Evolutionary conservation across 164 flowering plant species (phyloP), one percentile per base, ranked within the genome.

Genomic region (Berberis thunbergii): DNA sequence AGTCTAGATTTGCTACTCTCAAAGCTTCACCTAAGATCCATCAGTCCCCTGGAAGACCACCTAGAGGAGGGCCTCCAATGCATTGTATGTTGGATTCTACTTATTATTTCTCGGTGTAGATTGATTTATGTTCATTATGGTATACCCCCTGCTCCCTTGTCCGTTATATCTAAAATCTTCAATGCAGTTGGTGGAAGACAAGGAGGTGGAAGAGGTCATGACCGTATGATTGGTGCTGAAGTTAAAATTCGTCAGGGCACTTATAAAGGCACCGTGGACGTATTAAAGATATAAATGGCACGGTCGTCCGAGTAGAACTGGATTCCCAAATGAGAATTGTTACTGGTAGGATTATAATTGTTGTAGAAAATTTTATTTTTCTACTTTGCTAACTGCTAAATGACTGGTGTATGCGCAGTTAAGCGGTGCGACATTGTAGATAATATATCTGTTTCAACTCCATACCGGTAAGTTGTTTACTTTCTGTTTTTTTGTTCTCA

Each of bases 281-380:
- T 70, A 94, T 95, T 68, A 74, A 71, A 43, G 98, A 86, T 61
- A 70, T 89, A 40, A 84, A 84, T 62, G 97, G 97, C 7, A 63
- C 67, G 62, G 70, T 74, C 7, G 98, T 88, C 41, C 82, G 98
- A 38, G 78, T 95, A 72, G 97, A 95, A 66, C 62, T 95, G 67
- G 98, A 95, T 69, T 84, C 97, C 1, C 94, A 84, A 61, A 91
- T 95, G 99, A 91, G 82, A 82, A 83, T 82, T 67, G 95, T 95
- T 57, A 82, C 94, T 82, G 99, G 99, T 76, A 80, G 10, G 7
- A 1, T 48, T 48, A 48, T 4, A 2, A 1, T 4, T 6, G 50
- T 48, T 48, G 1, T 48, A 6, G 50, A 6, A 6, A 81, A 89
- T 79, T 13, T 57, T 26, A 5, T 50, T 69, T 44, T 2, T 58